phyloP scores from a whole-genome alignment of 2,329 filamentous ascomycete species.

The Pyrenochaeta sp. region DNA sequence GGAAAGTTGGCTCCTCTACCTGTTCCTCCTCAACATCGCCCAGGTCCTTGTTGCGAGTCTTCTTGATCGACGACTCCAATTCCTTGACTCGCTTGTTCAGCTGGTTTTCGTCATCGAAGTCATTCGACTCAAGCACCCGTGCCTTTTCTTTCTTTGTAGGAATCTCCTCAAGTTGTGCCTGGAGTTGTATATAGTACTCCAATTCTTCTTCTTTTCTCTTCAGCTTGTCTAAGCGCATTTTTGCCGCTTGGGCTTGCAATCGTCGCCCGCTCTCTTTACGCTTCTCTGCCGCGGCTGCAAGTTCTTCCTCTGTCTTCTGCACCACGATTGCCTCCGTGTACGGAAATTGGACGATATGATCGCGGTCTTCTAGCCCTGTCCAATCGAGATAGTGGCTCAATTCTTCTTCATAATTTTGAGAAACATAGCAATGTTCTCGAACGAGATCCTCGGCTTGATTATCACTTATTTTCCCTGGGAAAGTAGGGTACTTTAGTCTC shows the following conservation, averaged over 20 bases:
- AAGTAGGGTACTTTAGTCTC: slow-evolving; percentile 88
- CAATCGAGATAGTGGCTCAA: slow-evolving; percentile 82
- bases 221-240: slow-evolving; percentile 94
- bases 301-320: slow-evolving; percentile 93
- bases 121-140: slow-evolving; percentile 84
- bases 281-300: slow-evolving; percentile 88
- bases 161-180: slow-evolving; percentile 70
- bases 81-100: slow-evolving; percentile 87
- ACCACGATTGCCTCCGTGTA: slow-evolving; percentile 89
- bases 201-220: slow-evolving; percentile 96
- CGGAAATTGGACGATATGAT: slow-evolving; percentile 90
- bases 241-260: slow-evolving; percentile 93
- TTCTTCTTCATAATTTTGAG: slow-evolving; percentile 82
- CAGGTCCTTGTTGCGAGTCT: slow-evolving; percentile 91
- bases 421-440: slow-evolving; percentile 88
- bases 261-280: slow-evolving; percentile 93
- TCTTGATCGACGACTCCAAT: slow-evolving; percentile 87
- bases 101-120: slow-evolving; percentile 88
- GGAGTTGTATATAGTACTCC: slow-evolving; percentile 90
- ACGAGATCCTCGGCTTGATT: slow-evolving; percentile 90
- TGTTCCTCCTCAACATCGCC: slow-evolving; percentile 82
- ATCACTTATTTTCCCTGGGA: slow-evolving; percentile 84
- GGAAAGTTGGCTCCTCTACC: slow-evolving; percentile 82
- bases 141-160: slow-evolving; percentile 88
- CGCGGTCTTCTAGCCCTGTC: slow-evolving; percentile 88